Conservation (phyloP, 371 early-diverging fungal genomes). For the Spraguea lophii region DNA sequence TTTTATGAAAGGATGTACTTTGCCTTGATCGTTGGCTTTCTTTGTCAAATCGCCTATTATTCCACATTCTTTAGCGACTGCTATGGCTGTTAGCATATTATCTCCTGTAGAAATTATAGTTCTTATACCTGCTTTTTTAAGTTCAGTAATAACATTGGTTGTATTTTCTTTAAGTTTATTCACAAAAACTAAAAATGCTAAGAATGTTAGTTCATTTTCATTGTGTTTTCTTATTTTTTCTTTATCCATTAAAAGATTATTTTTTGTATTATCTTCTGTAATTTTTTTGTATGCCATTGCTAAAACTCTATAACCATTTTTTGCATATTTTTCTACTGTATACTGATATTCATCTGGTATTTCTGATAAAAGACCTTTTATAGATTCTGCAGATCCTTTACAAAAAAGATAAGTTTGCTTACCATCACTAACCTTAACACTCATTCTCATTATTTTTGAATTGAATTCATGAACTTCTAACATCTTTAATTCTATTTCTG, state of each 20-base stretch:
- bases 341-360: slow-evolving; percentile 22
- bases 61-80: slow-evolving; percentile 71
- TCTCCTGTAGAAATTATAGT: slow-evolving; percentile 97
- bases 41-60: slow-evolving; percentile 14
- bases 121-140: slow-evolving; percentile 65
- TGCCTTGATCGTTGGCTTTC: slow-evolving; percentile 25
- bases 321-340: slow-evolving; percentile 20
- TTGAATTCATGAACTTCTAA: slow-evolving; percentile 81
- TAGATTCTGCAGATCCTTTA: slow-evolving; percentile 43
- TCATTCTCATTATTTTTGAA: slow-evolving; percentile 68
- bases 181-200: slow-evolving; percentile 88
- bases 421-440: slow-evolving; percentile 52
- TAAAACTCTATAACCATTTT: slow-evolving; percentile 41
- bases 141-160: slow-evolving; percentile 55
- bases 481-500: slow-evolving; percentile 50
- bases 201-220: slow-evolving; percentile 61
- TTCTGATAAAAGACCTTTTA: slow-evolving; percentile 8
- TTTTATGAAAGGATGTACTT: slow-evolving; percentile 38
- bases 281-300: slow-evolving; percentile 35
- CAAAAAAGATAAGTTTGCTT: slow-evolving; percentile 16
- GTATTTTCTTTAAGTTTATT: slow-evolving; percentile 83
- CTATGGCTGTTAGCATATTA: slow-evolving; percentile 80
- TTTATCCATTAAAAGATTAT: not conserved
- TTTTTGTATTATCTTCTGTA: not conserved
- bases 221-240: slow-evolving; percentile 49